Base-by-base conservation (phyloP, 2,329 filamentous ascomycete genomes). In the Cladophialophora carrionii region DNA sequence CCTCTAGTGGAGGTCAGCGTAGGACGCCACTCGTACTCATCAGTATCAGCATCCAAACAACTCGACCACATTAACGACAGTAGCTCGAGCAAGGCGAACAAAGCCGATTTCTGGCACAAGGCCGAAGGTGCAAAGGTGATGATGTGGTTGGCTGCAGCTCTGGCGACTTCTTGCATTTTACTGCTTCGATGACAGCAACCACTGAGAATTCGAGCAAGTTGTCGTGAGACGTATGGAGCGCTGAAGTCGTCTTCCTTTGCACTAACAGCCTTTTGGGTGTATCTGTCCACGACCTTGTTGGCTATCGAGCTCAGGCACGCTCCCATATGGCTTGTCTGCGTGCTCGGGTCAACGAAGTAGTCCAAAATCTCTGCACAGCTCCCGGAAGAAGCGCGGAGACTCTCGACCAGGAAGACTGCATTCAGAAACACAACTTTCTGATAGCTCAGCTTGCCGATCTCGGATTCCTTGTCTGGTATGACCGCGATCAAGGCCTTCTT, bases 321-420 rank as follows among this genome's bases (percentile, higher is more conserved):
- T 46, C 85, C 84, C 75, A 88, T 84, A 34, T 85, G 81, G n/a
- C 83, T 81, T 5, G 78, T 82, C 69, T 85, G 84, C 64, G 89
- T 89, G 72, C 91, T 93, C 5, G 92, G 92, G 73, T 99, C 95
- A n/a, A 96, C 81, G 77, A 98, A 99, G 78, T 99, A 99, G 0
- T 88, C 89, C 51, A 98, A 80, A 3, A 92, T 89, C 74, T 93
- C 92, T 26, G 92, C 96, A 76, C 93, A 98, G 74, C 96, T 90
- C 9, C 95, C 95, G 7, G 90, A 86, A 63, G 90, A 88, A 22
- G 93, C 93, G 65, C 96, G 88, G 29, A 99, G 81, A 65, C 87
- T 94, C 76, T 98, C 96, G 5, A 99, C 88, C 1, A 98, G 81
- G 71, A 96, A 90, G 1, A 93, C 90, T 2, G 96, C 90, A 73